These are phyloP conservation scores for Rhizomucor miehei DNA, from an alignment of 371 early-diverging fungal species.

Conservation along the genomic window DNA sequence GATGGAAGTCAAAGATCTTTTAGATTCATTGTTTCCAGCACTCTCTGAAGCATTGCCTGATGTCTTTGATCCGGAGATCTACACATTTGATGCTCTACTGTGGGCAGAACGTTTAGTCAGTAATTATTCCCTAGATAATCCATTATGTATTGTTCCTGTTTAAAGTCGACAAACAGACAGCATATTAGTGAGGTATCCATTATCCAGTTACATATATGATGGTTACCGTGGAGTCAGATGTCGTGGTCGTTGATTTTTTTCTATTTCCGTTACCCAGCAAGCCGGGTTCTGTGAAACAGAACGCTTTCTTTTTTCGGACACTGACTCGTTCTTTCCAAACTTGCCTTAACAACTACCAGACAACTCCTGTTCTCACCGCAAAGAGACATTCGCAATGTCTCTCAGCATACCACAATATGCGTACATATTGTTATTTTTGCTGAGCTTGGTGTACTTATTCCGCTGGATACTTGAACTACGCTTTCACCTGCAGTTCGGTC, in stretches of 20 bases:
- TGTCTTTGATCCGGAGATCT: slow-evolving; percentile 29
- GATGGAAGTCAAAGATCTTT: slow-evolving; percentile 40
- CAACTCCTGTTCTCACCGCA: background rate
- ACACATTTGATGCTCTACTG: slow-evolving; percentile 30
- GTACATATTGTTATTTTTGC: slow-evolving; percentile 9
- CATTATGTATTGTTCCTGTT: slow-evolving; percentile 32
- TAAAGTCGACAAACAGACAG: slow-evolving; percentile 13
- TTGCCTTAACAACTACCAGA: too few species aligned
- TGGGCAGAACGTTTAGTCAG: slow-evolving; percentile 43
- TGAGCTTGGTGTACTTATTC: slow-evolving; percentile 13
- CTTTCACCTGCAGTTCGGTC: slow-evolving; percentile 38
- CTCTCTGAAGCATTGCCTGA: slow-evolving; percentile 37
- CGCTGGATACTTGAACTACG: slow-evolving; percentile 26
- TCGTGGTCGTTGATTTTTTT: background rate
- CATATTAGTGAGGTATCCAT: background rate
- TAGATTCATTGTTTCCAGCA: slow-evolving; percentile 38
- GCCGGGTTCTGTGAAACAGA: too few species aligned
- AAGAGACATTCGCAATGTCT: slow-evolving; percentile 16
- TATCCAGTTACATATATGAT: background rate
- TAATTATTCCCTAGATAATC: slow-evolving; percentile 26
- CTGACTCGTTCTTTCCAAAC: too few species aligned
- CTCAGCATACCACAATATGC: slow-evolving; percentile 23
- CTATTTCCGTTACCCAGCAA: background rate
- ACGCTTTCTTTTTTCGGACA: too few species aligned
- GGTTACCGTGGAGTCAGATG: background rate